Evolutionary conservation across 176 grass and related monocot genomes (phyloP), one percentile per base, ranked within the genome.

Genomic region (Hordeum marinum): DNA sequence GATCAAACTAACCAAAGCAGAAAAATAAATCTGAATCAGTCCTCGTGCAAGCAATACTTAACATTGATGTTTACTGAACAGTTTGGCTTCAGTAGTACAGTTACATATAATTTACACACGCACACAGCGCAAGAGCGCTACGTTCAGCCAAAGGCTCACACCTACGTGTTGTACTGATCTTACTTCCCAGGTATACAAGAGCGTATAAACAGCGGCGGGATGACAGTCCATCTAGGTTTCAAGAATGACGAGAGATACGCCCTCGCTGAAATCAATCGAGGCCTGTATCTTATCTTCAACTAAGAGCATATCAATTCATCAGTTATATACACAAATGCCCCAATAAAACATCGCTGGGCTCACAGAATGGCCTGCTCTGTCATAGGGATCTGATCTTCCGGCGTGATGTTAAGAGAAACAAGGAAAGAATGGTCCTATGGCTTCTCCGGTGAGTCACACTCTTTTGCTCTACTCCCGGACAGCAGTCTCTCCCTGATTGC

Each of bases 401-500:
- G 5, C 2, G 11, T 83, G 36, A 69, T 11, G 67, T 90, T 75
- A 40, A 62, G 63, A 82, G 69, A 77, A 36, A 77, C n/a, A 10
- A 78, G 41, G 64, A 61, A 83, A 67, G 80, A 84, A 87, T 31
- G 34, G 46, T 14, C 23, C 76, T 90, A 90, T 25, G 68, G 80
- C 63, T 82, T 80, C 67, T 61, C 42, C 15, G 68, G 74, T n/a
- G 80, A 88, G 48, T 76, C 83, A 23, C 80, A 77, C 42, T 80
- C 82, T 15, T 88, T 75, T 18, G 35, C 21, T 45, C 65, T 91
- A 55, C 93, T 94, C 82, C 72, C 67, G 41, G 85, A 89, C 74
- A 92, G 64, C 75, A 99, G 82, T 15, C 86, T 79, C 80, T 94
- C 88, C 84, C 82, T 94, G 37, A 89, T 94, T 58, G 86, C 88